Conservation (phyloP, 225 moss, liverwort and hornwort genomes). For the Sphagnum contortum region DNA sequence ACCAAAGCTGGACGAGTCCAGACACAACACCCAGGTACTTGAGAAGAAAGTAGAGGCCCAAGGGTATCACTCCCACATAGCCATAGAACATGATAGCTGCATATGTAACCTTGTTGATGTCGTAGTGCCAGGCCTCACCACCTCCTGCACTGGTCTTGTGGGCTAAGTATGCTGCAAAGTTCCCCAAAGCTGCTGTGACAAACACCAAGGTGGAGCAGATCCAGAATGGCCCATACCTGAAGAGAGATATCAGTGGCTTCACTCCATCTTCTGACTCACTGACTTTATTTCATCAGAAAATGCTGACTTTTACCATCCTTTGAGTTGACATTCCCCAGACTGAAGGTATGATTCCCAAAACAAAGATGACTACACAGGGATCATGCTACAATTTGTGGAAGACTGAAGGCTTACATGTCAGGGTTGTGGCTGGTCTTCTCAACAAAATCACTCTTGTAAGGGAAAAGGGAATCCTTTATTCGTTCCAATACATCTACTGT, state of each 20-base stretch:
- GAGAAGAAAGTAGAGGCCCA: slow-evolving; percentile 92
- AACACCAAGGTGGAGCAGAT: slow-evolving; percentile 98
- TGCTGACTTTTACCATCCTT: too few species aligned
- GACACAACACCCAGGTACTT: slow-evolving; percentile 89
- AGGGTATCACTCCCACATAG: slow-evolving; percentile 84
- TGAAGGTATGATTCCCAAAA: too few species aligned
- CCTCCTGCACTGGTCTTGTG: slow-evolving; percentile 40
- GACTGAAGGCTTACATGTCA: slow-evolving; percentile 59
- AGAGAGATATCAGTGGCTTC: too few species aligned
- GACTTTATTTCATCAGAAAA: too few species aligned
- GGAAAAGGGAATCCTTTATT: slow-evolving; percentile 81
- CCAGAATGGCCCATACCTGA: slow-evolving; percentile 99
- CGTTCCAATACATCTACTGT: slow-evolving; percentile 79
- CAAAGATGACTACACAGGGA: too few species aligned
- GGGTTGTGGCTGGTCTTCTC: slow-evolving; percentile 99
- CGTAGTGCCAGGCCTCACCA: slow-evolving; percentile 78
- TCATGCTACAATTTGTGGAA: too few species aligned
- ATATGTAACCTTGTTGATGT: slow-evolving; percentile 88
- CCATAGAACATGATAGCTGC: slow-evolving; percentile 97
- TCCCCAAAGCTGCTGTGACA: slow-evolving; percentile 94
- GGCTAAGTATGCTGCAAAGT: slow-evolving; percentile 92
- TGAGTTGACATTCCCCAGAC: too few species aligned
- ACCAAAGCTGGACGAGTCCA: slow-evolving; percentile 98
- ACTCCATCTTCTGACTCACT: too few species aligned
- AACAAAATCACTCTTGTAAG: slow-evolving; percentile 94